These are phyloP conservation scores for Paramecium tetraurelia DNA, from an alignment of 73 alveolate species.

Conservation along the genomic window DNA sequence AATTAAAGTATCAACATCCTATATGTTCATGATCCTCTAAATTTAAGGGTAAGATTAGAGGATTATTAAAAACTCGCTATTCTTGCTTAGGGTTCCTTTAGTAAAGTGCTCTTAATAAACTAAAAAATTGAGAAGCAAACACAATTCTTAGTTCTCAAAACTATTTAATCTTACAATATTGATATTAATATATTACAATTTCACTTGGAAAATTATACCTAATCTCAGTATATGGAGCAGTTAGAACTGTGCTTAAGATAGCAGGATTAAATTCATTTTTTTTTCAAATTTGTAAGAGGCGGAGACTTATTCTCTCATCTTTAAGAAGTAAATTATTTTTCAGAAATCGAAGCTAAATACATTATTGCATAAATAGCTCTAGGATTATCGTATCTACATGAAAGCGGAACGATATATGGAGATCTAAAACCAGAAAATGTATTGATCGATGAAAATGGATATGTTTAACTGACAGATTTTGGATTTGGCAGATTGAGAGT, in stretches of 20 bases:
- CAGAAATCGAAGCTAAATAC: neutral
- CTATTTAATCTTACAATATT: neutral
- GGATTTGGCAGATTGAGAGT: constrained; percentile 35
- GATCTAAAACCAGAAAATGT: constrained; percentile 48
- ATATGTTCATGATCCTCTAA: neutral
- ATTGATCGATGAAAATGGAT: constrained; percentile 20
- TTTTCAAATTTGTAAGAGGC: constrained; percentile 1
- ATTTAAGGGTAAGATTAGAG: neutral
- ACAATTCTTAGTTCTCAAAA: neutral
- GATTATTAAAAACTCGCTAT: neutral
- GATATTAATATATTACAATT: constrained; percentile 29
- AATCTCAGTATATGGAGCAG: neutral
- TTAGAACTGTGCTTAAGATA: neutral
- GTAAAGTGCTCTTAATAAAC: neutral
- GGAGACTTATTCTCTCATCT: constrained; percentile 26
- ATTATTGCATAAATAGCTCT: constrained; percentile 6
- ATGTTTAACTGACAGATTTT: constrained; percentile 14
- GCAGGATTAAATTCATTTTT: neutral
- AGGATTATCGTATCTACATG: constrained; percentile 22
- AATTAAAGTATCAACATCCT: neutral
- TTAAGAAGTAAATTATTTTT: neutral
- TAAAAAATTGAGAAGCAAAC: neutral
- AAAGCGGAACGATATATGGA: constrained; percentile 27
- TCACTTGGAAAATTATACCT: neutral
- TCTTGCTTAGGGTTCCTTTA: neutral